A percentile compares a stretch with the other conserved stretches of the same genome.
Evolutionary conservation across 495 filamentous ascomycete species (phyloP).

Genomic region (Aspergillus biplanus): DNA sequence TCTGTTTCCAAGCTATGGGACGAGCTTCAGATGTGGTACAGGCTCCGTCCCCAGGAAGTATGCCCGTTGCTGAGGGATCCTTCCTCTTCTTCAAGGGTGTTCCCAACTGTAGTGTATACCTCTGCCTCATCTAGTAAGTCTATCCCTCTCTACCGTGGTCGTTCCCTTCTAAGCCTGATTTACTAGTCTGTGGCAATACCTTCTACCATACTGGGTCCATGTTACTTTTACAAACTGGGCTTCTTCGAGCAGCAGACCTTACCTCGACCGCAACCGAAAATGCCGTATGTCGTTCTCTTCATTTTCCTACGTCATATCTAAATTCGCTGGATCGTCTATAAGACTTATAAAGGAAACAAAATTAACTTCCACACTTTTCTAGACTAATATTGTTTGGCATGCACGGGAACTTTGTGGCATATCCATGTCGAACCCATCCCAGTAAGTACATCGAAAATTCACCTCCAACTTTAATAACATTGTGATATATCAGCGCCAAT

Average conservation of each 20-base stretch:
- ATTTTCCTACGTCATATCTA: too few species aligned
- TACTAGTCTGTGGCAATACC: background rate
- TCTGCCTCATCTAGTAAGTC: background rate
- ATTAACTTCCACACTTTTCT: background rate
- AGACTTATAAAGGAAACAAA: background rate
- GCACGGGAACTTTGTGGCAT: background rate
- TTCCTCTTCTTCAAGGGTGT: background rate
- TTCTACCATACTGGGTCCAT: background rate
- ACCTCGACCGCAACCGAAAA: too few species aligned
- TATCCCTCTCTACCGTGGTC: background rate
- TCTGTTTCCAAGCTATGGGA: background rate
- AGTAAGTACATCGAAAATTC: background rate
- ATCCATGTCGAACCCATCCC: background rate
- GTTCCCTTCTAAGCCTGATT: background rate
- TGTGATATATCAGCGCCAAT: background rate
- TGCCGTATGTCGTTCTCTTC: too few species aligned
- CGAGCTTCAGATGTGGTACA: background rate
- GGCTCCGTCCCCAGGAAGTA: background rate
- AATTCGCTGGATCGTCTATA: background rate
- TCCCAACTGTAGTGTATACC: background rate
- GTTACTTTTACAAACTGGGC: background rate
- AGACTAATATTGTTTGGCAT: background rate
- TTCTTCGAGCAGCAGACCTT: background rate
- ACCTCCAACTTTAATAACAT: background rate
- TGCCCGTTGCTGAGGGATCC: background rate